Percentiles rank a stretch among this genome's conserved stretches.
These are phyloP conservation scores for Pichia manshurica DNA, from an alignment of 805 yeast genomes.

Conservation along the genomic window DNA sequence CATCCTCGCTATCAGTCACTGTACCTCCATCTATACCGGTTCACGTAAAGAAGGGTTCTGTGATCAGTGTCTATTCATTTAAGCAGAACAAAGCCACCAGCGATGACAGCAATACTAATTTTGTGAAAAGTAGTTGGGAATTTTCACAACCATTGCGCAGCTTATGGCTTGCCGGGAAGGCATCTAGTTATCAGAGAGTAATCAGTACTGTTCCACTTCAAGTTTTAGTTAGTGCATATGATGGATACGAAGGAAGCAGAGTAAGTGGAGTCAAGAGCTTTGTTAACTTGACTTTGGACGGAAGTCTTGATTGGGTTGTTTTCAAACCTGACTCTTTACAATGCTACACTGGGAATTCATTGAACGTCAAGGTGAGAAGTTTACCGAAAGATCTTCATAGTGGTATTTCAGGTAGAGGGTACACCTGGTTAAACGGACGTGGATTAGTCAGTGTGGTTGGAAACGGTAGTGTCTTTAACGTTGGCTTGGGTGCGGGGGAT, in stretches of 20 bases:
- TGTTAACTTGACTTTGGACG: constrained; percentile 45
- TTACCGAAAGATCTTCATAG: constrained; percentile 37
- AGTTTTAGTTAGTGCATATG: constrained; percentile 37
- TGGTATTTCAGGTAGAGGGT: constrained; percentile 34
- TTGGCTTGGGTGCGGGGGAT: constrained; percentile 41
- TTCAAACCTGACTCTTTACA: constrained; percentile 44
- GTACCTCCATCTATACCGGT: constrained; percentile 59
- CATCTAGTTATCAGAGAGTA: constrained; percentile 40
- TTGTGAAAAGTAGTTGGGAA: constrained; percentile 28
- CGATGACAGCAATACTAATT: constrained; percentile 5
- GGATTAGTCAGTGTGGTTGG: constrained; percentile 54
- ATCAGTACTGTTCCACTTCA: constrained; percentile 44
- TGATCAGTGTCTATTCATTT: constrained; percentile 40
- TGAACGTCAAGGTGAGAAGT: constrained; percentile 33
- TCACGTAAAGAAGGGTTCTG: constrained; percentile 41
- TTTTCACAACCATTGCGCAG: constrained; percentile 37
- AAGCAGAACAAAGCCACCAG: not conserved
- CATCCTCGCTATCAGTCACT: constrained; percentile 42
- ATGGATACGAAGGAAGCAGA: constrained; percentile 15
- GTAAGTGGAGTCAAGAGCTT: constrained; percentile 33
- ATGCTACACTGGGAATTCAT: constrained; percentile 48
- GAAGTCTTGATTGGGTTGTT: constrained; percentile 58
- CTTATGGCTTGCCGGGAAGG: constrained; percentile 39
- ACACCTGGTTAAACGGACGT: constrained; percentile 47
- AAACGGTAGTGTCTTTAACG: constrained; percentile 46